Evolutionary conservation across 495 filamentous ascomycete genomes (phyloP), one percentile per base, ranked within the genome.

Genomic region (Aspergillus bertholletiae): DNA sequence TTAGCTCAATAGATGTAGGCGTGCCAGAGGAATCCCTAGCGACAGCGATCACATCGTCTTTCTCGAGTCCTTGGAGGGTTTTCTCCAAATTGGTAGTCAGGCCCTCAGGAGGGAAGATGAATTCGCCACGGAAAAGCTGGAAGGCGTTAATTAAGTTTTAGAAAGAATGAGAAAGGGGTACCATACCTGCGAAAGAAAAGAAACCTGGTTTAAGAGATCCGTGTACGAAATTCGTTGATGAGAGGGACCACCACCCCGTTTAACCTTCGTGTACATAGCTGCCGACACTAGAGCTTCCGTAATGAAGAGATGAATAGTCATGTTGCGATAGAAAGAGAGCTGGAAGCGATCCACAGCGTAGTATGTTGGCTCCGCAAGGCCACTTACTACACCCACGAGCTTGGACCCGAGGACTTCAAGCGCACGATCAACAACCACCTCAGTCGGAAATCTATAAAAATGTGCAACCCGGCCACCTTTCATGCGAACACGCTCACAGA

Each of bases 221-320:
- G 74, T 64, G 68, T 89, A 94, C 0, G 85, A 74, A 15, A 97
- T 90, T 13, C 87, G 80, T 62, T 97, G 92, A 40, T 87, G 81
- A 0, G 85, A 78, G 0, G 88, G 88, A 0, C 88, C 90, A 17
- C 93, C 92, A 18, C 94, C 93, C 60, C 84, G 83, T 69, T 97
- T 98, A 32, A 97, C 86, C 32, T 84, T 79, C 0, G 87, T 92
- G 68, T 97, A 97, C 77, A 98, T 86, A 24, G 87, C 88, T 15
- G 87, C 89, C 17, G 88, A 91, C 2, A 98, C 88, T 2, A 97
- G 76, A 0, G 93, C 88, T 57, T 97, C 90, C 1, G 88, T 86
- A 49, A 97, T 92, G 67, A 98, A 98, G 2, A 98, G 82, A 64
- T 98, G 94, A 49, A 98, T 98, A 1, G 92, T 95, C 93, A 97